Conservation (phyloP, 2,329 filamentous ascomycete species). For the Diaporthe helianthi region DNA sequence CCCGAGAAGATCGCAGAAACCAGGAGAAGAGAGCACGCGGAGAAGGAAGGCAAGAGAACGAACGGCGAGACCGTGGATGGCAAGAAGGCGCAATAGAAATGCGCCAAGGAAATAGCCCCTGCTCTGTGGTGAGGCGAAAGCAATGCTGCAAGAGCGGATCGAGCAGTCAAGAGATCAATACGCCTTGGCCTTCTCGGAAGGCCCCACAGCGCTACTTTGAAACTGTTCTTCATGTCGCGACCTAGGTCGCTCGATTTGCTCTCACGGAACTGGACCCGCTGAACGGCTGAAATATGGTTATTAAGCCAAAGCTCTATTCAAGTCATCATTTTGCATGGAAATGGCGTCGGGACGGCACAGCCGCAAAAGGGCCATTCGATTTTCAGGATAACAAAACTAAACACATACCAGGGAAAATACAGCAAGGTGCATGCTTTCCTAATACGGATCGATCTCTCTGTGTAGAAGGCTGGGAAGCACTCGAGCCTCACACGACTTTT, state of each 20-base stretch:
- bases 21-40: slow-evolving; percentile 48
- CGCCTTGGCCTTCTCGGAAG: not conserved
- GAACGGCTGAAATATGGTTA: not conserved
- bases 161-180: not conserved
- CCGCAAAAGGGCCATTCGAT: not conserved
- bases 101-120: not conserved
- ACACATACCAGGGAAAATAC: not conserved
- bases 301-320: slow-evolving; percentile 1
- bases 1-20: slow-evolving; percentile 65
- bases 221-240: not conserved
- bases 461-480: not conserved
- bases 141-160: not conserved
- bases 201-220: not conserved
- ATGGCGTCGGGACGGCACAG: slow-evolving; percentile 24
- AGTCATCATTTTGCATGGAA: slow-evolving; percentile 25
- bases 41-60: slow-evolving; percentile 27
- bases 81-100: slow-evolving; percentile 39
- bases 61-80: slow-evolving; percentile 40
- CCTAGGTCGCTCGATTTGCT: not conserved
- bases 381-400: slow-evolving; percentile 12
- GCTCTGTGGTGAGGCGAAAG: not conserved
- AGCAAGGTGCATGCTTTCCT: not conserved
- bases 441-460: not conserved
- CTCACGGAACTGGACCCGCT: not conserved
- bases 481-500: not conserved